Conservation (phyloP, 257 asterid species). For the Salvia miltiorrhiza region DNA sequence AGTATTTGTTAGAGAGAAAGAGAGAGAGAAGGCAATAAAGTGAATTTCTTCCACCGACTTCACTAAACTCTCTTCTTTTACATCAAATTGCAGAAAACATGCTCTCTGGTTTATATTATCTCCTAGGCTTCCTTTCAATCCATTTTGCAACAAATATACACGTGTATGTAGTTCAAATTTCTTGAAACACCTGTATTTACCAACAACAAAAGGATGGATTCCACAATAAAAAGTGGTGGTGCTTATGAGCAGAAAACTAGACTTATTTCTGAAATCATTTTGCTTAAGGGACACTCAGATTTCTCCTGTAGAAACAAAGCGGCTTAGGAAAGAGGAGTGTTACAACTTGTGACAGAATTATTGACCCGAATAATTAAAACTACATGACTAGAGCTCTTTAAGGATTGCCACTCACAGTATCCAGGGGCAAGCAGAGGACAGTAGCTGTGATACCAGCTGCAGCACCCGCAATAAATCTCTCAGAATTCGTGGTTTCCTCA, state of each 20-base stretch:
- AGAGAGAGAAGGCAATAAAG: background rate
- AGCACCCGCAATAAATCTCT: conserved; percentile 92
- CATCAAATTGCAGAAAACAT: conserved; percentile 12
- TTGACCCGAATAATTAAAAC: background rate
- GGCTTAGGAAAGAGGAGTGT: background rate
- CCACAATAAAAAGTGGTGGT: background rate
- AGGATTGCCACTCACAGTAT: conserved; percentile 62
- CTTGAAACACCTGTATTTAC: background rate
- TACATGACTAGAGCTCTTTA: background rate
- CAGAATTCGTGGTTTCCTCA: conserved; percentile 72
- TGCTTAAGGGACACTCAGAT: background rate
- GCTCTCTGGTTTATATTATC: background rate
- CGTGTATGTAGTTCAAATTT: background rate
- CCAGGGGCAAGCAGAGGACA: conserved; percentile 92
- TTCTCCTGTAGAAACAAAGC: background rate
- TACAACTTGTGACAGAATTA: background rate
- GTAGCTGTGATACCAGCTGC: conserved; percentile 99
- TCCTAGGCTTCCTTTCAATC: conserved; percentile 1
- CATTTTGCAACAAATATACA: conserved; percentile 9
- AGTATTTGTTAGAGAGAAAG: background rate
- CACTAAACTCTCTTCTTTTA: conserved; percentile 5
- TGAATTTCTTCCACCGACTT: background rate
- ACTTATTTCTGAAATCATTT: background rate
- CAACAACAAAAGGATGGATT: background rate
- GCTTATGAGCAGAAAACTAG: background rate